phyloP scores from a whole-genome alignment of 148 eudicot genomes.

The Chenopodium album region DNA sequence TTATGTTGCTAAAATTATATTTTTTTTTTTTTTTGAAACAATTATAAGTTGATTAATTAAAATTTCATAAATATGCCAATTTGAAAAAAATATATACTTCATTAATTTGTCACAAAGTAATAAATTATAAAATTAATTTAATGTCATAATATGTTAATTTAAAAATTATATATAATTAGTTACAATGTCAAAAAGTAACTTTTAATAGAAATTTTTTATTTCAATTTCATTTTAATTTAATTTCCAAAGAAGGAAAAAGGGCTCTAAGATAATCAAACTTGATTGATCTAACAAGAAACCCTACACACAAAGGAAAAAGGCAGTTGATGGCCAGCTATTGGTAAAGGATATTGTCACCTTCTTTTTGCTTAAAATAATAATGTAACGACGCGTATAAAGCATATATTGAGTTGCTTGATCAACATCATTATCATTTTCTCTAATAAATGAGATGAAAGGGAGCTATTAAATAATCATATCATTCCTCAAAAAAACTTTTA shows the following conservation, averaged over 20 bases:
- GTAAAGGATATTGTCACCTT: background rate
- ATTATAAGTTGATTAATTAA: background rate
- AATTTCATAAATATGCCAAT: no score
- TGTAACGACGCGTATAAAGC: background rate
- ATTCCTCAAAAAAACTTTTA: background rate
- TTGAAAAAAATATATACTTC: no score
- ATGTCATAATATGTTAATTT: no score
- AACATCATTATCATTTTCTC: conserved; percentile 4
- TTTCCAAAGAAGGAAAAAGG: background rate
- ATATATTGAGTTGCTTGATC: background rate
- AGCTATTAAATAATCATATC: background rate
- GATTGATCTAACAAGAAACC: background rate
- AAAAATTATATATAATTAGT: no score
- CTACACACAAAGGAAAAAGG: background rate
- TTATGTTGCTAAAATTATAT: background rate
- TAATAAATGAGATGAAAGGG: background rate
- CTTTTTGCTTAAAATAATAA: conserved; percentile 13
- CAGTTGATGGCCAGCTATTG: background rate
- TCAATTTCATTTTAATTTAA: no score
- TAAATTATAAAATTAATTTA: no score
- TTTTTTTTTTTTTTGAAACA: no score
- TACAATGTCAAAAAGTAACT: no score
- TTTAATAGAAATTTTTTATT: no score
- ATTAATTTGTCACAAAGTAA: no score
- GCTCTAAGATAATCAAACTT: background rate